These are phyloP conservation scores for Sporothrix schenckii DNA, from an alignment of 2,329 filamentous ascomycete species.

Conservation along the genomic window DNA sequence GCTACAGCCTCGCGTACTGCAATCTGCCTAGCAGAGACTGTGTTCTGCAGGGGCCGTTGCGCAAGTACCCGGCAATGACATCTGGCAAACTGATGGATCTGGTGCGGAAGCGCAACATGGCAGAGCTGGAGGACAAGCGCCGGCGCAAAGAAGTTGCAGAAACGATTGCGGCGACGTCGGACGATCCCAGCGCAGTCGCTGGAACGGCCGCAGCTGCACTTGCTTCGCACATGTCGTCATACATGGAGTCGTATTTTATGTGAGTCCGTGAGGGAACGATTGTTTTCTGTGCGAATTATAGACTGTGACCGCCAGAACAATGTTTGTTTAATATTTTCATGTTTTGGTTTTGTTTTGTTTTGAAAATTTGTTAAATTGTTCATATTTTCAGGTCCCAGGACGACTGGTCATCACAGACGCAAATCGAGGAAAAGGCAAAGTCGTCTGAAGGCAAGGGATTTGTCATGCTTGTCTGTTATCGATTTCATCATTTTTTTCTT, in stretches of 20 bases:
- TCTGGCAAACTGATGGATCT: slow-evolving; percentile 34
- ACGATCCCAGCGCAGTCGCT: background rate
- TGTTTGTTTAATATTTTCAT: background rate
- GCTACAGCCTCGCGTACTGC: slow-evolving; percentile 67
- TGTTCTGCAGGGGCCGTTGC: slow-evolving; percentile 60
- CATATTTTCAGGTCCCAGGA: too few species aligned
- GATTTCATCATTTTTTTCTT: background rate
- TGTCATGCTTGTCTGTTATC: background rate
- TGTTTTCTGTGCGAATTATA: background rate
- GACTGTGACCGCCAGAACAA: too few species aligned
- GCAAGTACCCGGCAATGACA: slow-evolving; percentile 56
- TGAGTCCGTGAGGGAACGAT: background rate
- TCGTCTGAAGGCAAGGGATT: background rate
- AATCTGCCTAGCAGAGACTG: slow-evolving; percentile 57
- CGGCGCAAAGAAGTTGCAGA: background rate
- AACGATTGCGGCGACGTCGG: slow-evolving; percentile 17
- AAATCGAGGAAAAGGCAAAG: background rate
- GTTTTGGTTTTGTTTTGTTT: too few species aligned
- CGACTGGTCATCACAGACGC: too few species aligned
- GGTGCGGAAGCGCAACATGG: slow-evolving; percentile 63
- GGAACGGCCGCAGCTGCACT: background rate
- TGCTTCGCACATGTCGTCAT: background rate
- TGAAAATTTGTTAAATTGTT: background rate
- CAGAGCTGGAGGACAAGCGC: slow-evolving; percentile 38
- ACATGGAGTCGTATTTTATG: slow-evolving; percentile 16